Evolutionary conservation across 768 basidiomycete genomes (phyloP), one percentile per base, ranked within the genome.

Genomic region (Leccinum arenicola): DNA sequence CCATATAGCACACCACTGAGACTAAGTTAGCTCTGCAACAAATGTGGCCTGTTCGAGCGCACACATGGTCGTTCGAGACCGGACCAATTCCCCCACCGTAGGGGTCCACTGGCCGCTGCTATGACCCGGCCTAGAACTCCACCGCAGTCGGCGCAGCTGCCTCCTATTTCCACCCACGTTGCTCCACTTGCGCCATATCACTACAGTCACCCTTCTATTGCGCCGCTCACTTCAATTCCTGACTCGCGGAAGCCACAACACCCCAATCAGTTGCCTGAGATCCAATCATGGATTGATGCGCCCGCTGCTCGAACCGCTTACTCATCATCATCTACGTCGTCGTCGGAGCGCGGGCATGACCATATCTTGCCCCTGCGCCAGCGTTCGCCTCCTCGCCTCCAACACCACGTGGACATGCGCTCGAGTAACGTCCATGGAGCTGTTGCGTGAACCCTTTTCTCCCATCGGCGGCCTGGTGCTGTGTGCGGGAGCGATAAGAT

Each of bases 51-150:
- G 4, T 91, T 91, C 62, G 89, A 91, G 71, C 82, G 89, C 47
- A 91, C 89, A 0, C 89, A 91, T 71, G 88, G 87, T 14, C 82
- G 87, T 15, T 86, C 89, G 10, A 78, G 90, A 45, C 89, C 89
- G 0, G 88, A 90, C 62, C 89, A 89, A 65, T 91, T 91, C 71
- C 89, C 89, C 5, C 89, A 89, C 75, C 88, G 88, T 65, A 81
- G 89, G 40, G 88, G 88, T 0, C 87, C 88, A 0, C 75, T 89
- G 35, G 82, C 87, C 10, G 69, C 77, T 3, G 76, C 80, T 21
- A 73, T 84, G 54, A 55, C 61, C 35, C 78, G 79, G 62, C 77
- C 79, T 43, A 79, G 82, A 64, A 80, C 80, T 3, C 81, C 84
- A 19, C 81, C 84, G 58, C 78, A 77, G 61, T 68, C 66, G 40